phyloP scores from a whole-genome alignment of 208 protist genomes.

The Wallacemonas rigidus region DNA sequence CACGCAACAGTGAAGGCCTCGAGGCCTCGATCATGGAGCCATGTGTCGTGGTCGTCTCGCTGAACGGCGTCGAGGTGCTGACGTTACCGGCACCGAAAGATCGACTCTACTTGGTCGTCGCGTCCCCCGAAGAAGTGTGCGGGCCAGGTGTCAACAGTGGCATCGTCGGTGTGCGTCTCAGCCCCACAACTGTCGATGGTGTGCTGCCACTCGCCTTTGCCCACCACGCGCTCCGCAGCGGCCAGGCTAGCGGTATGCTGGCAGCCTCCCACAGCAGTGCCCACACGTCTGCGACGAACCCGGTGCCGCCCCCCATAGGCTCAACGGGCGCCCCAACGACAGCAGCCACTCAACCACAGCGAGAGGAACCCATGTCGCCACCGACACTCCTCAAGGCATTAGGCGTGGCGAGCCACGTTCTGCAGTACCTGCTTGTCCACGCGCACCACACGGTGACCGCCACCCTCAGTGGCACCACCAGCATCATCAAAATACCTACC shows the following conservation, averaged over 20 bases:
- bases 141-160: background rate
- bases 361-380: background rate
- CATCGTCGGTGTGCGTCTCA: background rate
- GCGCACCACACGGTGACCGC: conserved; percentile 5
- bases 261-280: too few relatives aligned
- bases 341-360: background rate
- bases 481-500: background rate
- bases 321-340: background rate
- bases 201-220: background rate
- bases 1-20: background rate
- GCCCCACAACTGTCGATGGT: background rate
- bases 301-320: too few relatives aligned
- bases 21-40: conserved; percentile 32
- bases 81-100: conserved; percentile 38
- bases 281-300: too few relatives aligned
- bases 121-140: conserved; percentile 19
- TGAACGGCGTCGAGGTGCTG: conserved; percentile 51
- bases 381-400: conserved; percentile 36
- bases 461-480: background rate
- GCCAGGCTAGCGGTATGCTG: too few relatives aligned
- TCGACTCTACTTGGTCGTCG: conserved; percentile 43
- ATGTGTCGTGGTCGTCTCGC: conserved; percentile 43
- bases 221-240: background rate
- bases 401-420: conserved; percentile 43
- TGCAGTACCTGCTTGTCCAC: conserved; percentile 40